phyloP scores from a whole-genome alignment of 164 flowering plant genomes.

The Brasenia schreberi region DNA sequence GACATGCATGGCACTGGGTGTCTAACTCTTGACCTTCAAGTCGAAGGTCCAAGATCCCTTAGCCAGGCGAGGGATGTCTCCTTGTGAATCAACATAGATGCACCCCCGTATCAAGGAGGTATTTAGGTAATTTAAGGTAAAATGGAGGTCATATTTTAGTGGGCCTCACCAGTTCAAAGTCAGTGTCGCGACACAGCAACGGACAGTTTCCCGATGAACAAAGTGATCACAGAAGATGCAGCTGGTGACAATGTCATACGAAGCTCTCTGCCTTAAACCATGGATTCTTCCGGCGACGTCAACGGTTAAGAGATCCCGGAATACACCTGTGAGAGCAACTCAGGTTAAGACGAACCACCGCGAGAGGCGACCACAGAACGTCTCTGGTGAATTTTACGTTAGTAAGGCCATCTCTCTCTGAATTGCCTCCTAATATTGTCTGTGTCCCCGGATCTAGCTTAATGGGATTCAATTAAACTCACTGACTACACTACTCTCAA shows the following conservation, averaged over 20 bases:
- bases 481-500: no score
- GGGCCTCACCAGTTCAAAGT: no score
- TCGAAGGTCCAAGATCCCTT: no score
- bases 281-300: neutral
- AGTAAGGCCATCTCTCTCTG: constrained; percentile 11
- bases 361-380: constrained; percentile 32
- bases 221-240: neutral
- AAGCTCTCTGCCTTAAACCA: neutral
- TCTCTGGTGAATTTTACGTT: constrained; percentile 36
- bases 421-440: neutral
- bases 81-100: no score
- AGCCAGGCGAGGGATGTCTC: no score
- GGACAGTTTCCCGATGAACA: neutral
- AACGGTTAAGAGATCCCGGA: neutral
- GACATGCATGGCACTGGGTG: no score
- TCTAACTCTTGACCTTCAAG: no score
- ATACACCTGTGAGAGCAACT: neutral
- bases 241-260: neutral
- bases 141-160: no score
- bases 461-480: neutral
- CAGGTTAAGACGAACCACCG: neutral
- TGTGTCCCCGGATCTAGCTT: neutral
- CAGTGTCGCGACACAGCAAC: no score
- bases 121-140: no score
- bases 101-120: no score